Evolutionary conservation across 2,329 filamentous ascomycete species (phyloP), one percentile per base, ranked within the genome.

Genomic region (Bertia moriformis): DNA sequence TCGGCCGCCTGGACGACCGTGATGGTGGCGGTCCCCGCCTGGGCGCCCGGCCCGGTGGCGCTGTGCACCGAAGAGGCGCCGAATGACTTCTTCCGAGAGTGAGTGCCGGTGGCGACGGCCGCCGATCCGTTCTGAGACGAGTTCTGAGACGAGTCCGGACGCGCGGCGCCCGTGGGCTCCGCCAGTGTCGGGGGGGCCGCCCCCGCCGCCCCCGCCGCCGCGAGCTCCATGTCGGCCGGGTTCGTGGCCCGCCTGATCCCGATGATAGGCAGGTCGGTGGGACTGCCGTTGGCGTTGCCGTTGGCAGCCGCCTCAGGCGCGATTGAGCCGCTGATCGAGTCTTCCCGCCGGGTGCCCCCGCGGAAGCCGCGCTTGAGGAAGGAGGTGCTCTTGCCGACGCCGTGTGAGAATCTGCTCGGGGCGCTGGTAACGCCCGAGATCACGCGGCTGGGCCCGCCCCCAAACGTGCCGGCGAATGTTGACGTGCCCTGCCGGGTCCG

Each of bases 381-480:
- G 0, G 84, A 88, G 4, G 87, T 89, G 36, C 87, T 89, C 57
- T 84, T 93, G 46, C 85, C 78, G 22, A 96, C 86, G 27, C 83
- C 80, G 42, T 85, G 83, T 15, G 80, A 80, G 2, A 85, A 74
- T 63, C 96, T 98, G 59, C 98, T 80, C 14, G 91, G 91, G 14
- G 82, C 91, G 27, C 89, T 89, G 18, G 76, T 77, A 39, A 82
- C 77, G 45, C 77, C 76, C 12, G 78, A 82, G 42, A 96, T 83
- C 42, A 98, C 87, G 60, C 88, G 87, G 37, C 84, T 84, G 19
- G 91, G 86, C n/a, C n/a, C n/a, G 1, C 78, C 70, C 4, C 79
- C 81, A 56, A 96, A 95, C 1, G 87, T 93, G 20, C 88, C 88
- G 1, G 81, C 80, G 63, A 98, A 94, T 1, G 89, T 95, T 1